A percentile compares a stretch with the other conserved stretches of the same genome.
These are phyloP conservation scores for Aspergillus amoenus DNA, from an alignment of 2,329 filamentous ascomycete species.

Conservation along the genomic window DNA sequence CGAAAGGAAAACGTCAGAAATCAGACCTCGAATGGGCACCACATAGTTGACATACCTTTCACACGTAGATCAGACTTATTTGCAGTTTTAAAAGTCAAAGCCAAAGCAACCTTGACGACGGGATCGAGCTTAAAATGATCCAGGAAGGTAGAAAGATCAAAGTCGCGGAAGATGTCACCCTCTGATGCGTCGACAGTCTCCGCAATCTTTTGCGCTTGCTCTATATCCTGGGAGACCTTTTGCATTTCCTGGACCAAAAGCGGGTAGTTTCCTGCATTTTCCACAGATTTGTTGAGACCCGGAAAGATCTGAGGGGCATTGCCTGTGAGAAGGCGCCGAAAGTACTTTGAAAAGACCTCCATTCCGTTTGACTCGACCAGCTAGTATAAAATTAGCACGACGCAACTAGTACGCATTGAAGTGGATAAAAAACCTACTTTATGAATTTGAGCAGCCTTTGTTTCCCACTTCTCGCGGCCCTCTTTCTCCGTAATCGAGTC, in stretches of 20 bases:
- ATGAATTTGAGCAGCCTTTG: constrained; percentile 84
- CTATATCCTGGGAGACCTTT: constrained; percentile 75
- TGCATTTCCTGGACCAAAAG: constrained; percentile 80
- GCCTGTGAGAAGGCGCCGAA: constrained; percentile 84
- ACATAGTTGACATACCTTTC: constrained; percentile 65
- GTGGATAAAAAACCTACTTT: constrained; percentile 61
- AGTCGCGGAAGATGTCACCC: constrained; percentile 91
- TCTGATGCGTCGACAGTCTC: constrained; percentile 89
- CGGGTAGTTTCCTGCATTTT: constrained; percentile 79
- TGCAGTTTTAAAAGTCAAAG: constrained; percentile 83
- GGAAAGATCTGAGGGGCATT: constrained; percentile 93
- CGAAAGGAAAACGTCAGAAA: constrained; percentile 1
- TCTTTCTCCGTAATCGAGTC: constrained; percentile 95
- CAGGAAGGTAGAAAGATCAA: constrained; percentile 93
- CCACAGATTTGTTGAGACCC: constrained; percentile 67
- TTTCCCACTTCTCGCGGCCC: constrained; percentile 86
- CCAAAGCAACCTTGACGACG: constrained; percentile 81
- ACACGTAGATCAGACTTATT: constrained; percentile 77
- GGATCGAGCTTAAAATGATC: constrained; percentile 94
- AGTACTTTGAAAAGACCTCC: constrained; percentile 97
- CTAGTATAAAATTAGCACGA: constrained; percentile 45
- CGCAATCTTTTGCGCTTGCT: constrained; percentile 86
- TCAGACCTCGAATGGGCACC: background rate
- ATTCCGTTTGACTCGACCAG: constrained; percentile 97
- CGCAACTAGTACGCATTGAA: background rate